Evolutionary conservation across 2,329 filamentous ascomycete genomes (phyloP).

Genomic region (Periconia digitata): DNA sequence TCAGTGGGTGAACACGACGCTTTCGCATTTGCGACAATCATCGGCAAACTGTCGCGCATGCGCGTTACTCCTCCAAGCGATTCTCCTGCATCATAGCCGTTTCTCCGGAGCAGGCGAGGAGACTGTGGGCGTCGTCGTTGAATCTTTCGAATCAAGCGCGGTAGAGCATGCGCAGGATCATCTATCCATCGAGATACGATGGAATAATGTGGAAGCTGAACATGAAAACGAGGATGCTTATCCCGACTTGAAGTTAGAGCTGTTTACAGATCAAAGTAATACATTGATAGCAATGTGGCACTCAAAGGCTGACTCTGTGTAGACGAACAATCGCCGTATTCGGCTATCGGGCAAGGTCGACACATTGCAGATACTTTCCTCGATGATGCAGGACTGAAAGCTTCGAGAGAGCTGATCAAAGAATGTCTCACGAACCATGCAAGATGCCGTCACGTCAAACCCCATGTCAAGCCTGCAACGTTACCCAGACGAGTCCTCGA

Average conservation of each 20-base stretch:
- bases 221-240: slow-evolving; percentile 24
- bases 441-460: slow-evolving; percentile 26
- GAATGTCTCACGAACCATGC: slow-evolving; percentile 33
- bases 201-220: slow-evolving; percentile 24
- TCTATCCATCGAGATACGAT: slow-evolving; percentile 38
- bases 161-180: slow-evolving; percentile 28
- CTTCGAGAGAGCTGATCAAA: slow-evolving; percentile 29
- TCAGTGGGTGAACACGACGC: slow-evolving; percentile 30
- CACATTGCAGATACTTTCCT: slow-evolving; percentile 32
- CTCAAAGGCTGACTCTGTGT: slow-evolving; percentile 14
- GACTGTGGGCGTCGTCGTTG: slow-evolving; percentile 27
- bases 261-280: slow-evolving; percentile 40
- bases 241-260: slow-evolving; percentile 40
- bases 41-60: slow-evolving; percentile 34
- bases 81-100: slow-evolving; percentile 34
- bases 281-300: not conserved
- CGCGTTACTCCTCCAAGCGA: slow-evolving; percentile 35
- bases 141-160: slow-evolving; percentile 22
- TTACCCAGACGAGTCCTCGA: slow-evolving; percentile 37
- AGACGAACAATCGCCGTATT: slow-evolving; percentile 39
- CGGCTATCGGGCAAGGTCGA: slow-evolving; percentile 37
- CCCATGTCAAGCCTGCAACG: slow-evolving; percentile 21
- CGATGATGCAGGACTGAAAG: slow-evolving; percentile 29
- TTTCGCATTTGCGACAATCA: slow-evolving; percentile 32
- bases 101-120: slow-evolving; percentile 29